These are phyloP conservation scores for Xylaria sp. DNA, from an alignment of 2,329 filamentous ascomycete species.

Conservation along the genomic window DNA sequence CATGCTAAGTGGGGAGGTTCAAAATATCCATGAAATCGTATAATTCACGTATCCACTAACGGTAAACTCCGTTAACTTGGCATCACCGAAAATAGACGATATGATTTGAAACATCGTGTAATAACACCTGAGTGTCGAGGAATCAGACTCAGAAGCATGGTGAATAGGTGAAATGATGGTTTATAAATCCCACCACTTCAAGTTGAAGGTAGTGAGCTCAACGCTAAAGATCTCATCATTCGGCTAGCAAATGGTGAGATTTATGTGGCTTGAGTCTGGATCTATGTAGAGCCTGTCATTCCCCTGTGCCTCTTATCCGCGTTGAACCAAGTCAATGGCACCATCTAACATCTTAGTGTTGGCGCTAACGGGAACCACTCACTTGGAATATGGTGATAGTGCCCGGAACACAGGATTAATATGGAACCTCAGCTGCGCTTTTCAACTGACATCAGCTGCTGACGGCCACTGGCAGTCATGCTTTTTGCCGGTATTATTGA, in stretches of 20 bases:
- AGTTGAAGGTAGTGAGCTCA: background rate
- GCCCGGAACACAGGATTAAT: background rate
- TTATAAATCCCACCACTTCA: background rate
- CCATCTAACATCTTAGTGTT: slow-evolving; percentile 7
- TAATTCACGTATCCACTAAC: background rate
- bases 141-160: background rate
- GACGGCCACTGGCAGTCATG: background rate
- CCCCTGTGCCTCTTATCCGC: slow-evolving; percentile 20
- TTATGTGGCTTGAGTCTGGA: slow-evolving; percentile 28
- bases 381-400: background rate
- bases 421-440: no score
- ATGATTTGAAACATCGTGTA: background rate
- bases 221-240: slow-evolving; percentile 15
- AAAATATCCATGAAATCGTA: slow-evolving; percentile 8
- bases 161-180: background rate
- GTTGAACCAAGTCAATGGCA: slow-evolving; percentile 12
- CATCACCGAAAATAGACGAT: background rate
- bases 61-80: slow-evolving; percentile 24
- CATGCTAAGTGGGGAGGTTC: slow-evolving; percentile 15
- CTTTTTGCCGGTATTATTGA: background rate
- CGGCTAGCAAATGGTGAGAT: slow-evolving; percentile 13
- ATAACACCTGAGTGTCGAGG: background rate
- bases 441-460: background rate
- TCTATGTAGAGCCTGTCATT: background rate
- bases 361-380: background rate